Conservation (phyloP, 2,329 filamentous ascomycete species). For the Phialophora macrospora region DNA sequence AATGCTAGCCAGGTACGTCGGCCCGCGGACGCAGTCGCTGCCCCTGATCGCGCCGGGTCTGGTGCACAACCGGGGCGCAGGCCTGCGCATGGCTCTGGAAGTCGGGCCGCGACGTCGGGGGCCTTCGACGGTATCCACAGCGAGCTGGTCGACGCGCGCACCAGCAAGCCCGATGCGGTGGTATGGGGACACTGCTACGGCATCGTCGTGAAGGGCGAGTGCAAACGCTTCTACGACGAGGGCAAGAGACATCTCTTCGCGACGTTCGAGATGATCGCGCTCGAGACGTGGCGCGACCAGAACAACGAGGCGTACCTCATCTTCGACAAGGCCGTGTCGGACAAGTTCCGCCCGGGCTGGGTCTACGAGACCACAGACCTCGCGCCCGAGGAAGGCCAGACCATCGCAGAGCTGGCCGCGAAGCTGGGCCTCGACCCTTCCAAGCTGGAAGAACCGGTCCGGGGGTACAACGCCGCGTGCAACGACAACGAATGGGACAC, state of each 20-base stretch:
- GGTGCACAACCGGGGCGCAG: constrained; percentile 49
- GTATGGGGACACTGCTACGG: constrained; percentile 52
- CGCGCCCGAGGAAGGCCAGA: constrained; percentile 48
- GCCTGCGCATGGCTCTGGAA: constrained; percentile 50
- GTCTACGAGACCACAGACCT: constrained; percentile 52
- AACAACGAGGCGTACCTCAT: constrained; percentile 50
- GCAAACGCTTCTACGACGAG: constrained; percentile 48
- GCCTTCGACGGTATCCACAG: constrained; percentile 50
- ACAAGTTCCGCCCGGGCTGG: constrained; percentile 51
- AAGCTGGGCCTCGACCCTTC: constrained; percentile 47
- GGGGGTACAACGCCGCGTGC: constrained; percentile 47
- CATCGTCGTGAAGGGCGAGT: constrained; percentile 50
- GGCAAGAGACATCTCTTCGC: constrained; percentile 49
- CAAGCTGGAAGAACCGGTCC: constrained; percentile 46
- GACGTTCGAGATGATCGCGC: constrained; percentile 52
- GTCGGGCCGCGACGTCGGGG: constrained; percentile 49
- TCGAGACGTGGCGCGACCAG: constrained; percentile 50
- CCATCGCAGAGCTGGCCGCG: constrained; percentile 47
- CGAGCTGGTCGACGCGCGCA: constrained; percentile 49
- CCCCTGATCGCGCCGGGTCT: constrained; percentile 50
- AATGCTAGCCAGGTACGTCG: constrained; percentile 46
- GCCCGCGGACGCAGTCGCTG: constrained; percentile 46
- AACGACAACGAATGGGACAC: constrained; percentile 49
- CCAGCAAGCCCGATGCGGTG: constrained; percentile 50
- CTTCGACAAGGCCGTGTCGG: constrained; percentile 49